These are phyloP conservation scores for Candida incommunis DNA, from an alignment of 805 yeast genomes.

Conservation along the genomic window DNA sequence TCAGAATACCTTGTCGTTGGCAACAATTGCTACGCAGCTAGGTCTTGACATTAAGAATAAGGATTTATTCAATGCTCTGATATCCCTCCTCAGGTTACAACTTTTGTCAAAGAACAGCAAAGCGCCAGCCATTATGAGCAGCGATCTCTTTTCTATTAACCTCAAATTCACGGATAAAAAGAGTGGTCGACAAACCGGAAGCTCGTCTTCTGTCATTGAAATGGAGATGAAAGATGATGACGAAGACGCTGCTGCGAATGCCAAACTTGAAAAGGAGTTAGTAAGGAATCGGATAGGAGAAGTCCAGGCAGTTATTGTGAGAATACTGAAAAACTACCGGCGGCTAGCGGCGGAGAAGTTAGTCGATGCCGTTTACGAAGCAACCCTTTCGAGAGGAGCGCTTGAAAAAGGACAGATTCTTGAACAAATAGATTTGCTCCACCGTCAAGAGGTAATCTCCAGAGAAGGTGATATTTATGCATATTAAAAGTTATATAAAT, in stretches of 20 bases:
- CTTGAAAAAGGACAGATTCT: background rate
- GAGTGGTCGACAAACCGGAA: background rate
- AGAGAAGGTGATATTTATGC: background rate
- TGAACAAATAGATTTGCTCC: background rate
- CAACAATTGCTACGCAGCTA: background rate
- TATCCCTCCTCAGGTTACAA: background rate
- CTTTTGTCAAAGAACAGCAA: background rate
- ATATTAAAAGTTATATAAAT: conserved; percentile 1
- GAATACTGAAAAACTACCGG: background rate
- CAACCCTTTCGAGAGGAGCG: background rate
- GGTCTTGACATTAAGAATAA: background rate
- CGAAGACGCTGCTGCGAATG: background rate
- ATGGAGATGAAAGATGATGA: background rate
- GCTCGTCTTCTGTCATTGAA: background rate
- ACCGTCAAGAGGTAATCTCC: background rate
- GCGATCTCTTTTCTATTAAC: background rate
- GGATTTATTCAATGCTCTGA: background rate
- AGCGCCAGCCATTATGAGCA: background rate
- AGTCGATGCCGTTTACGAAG: background rate
- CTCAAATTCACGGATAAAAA: background rate
- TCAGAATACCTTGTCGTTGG: background rate
- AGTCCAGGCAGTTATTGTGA: background rate
- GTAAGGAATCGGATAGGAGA: background rate
- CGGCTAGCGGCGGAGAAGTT: background rate
- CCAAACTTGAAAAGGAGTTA: background rate